Evolutionary conservation across 768 basidiomycete genomes (phyloP), one percentile per base, ranked within the genome.

Genomic region (Boletus coccyginus): DNA sequence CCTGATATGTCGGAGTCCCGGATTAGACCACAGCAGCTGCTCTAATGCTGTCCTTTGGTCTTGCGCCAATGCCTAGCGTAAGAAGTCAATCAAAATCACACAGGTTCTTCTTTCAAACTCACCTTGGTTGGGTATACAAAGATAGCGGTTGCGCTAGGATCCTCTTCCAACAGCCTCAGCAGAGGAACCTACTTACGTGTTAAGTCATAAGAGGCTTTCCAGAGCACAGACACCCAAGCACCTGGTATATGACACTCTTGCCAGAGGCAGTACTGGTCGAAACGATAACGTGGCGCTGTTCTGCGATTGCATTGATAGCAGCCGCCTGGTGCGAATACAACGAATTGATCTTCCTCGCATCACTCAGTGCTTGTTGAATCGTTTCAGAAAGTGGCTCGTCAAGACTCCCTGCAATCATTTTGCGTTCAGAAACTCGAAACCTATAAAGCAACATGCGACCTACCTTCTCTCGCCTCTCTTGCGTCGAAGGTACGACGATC

Each of bases 81-180:
- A 24, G n/a, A 49, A 35, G 40, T 52, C 19, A 21, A 17, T 21
- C 2, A n/a, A 41, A 36, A 46, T 7, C 41, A 19, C 3, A 17
- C 11, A 27, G 1, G n/a, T 14, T 14, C 17, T 27, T 17, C 21
- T 14, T 41, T 45, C 40, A 10, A 24, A 40, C 65, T 39, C 48
- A 82, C 90, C 74, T 96, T 96, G 1, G 93, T 96, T 2, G 93
- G 93, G 63, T 93, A 96, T 36, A 96, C 81, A 65, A 92, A 88
- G 39, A 96, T 80, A 0, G 90, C 90, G 0, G 86, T 94, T 11
- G 87, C 69, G 14, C 71, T 65, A 1, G 67, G 65, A 64, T 92
- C 80, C 24, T 79, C 76, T 70, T 91, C 85, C 51, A 94, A 70
- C 59, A 81, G 81, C 40, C 70, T 77, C 55, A 95, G 69, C 7